Conservation (phyloP, 2,329 filamentous ascomycete genomes). For the Pezizomycotina sp. region DNA sequence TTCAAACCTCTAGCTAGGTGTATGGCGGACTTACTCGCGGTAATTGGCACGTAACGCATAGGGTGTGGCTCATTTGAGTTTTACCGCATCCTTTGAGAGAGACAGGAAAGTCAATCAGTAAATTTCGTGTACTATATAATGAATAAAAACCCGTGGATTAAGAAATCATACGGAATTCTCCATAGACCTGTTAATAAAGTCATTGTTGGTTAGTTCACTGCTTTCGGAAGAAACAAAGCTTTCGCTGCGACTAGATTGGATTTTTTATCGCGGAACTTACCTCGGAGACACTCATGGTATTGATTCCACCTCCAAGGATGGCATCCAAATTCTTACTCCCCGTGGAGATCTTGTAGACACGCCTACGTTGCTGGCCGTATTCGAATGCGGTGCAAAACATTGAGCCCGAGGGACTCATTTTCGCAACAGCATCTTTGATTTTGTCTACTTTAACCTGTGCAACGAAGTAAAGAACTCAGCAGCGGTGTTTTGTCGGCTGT, state of each 20-base stretch:
- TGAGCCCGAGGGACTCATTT: slow-evolving; percentile 41
- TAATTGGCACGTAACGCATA: slow-evolving; percentile 45
- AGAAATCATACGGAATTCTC: slow-evolving; percentile 36
- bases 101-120: too few species aligned
- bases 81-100: slow-evolving; percentile 46
- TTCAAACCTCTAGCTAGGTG: slow-evolving; percentile 3
- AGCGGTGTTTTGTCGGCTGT: background rate
- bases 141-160: background rate
- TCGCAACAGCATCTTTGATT: slow-evolving; percentile 47
- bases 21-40: slow-evolving; percentile 29
- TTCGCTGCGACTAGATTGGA: background rate
- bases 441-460: slow-evolving; percentile 52
- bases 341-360: slow-evolving; percentile 48
- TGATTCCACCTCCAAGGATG: slow-evolving; percentile 50
- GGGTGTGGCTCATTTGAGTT: slow-evolving; percentile 52
- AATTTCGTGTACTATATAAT: background rate
- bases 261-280: slow-evolving; percentile 13
- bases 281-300: slow-evolving; percentile 53
- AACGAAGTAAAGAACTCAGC: slow-evolving; percentile 35
- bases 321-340: slow-evolving; percentile 53
- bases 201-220: too few species aligned
- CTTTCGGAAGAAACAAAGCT: too few species aligned
- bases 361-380: slow-evolving; percentile 44
- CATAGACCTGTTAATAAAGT: slow-evolving; percentile 33
- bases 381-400: slow-evolving; percentile 52